phyloP scores from a whole-genome alignment of 2,329 filamentous ascomycete genomes.

The Mycocentrospora acerina region DNA sequence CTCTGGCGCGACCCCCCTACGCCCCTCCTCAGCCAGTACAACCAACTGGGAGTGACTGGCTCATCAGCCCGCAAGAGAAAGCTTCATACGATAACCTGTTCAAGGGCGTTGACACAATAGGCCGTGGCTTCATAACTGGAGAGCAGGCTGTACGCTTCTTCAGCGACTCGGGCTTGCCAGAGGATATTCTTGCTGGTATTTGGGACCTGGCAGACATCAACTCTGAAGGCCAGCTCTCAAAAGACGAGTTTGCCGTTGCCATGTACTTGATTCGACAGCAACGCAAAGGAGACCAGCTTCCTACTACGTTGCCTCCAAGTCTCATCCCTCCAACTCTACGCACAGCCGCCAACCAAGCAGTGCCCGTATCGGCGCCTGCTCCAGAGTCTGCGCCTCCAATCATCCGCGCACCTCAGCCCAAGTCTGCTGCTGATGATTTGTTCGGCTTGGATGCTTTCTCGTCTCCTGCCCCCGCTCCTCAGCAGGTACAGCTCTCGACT shows the following conservation, averaged over 20 bases:
- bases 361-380: conserved; percentile 44
- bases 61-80: conserved; percentile 82
- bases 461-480: conserved; percentile 50
- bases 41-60: conserved; percentile 70
- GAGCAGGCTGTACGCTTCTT: conserved; percentile 95
- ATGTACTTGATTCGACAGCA: conserved; percentile 97
- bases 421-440: conserved; percentile 87
- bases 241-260: conserved; percentile 92
- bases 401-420: conserved; percentile 49
- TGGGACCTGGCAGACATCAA: conserved; percentile 97
- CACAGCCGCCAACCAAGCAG: conserved; percentile 49
- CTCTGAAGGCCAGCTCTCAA: conserved; percentile 79
- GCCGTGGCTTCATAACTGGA: conserved; percentile 82
- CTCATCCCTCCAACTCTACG: conserved; percentile 87
- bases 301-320: conserved; percentile 74
- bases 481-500: conserved; percentile 68
- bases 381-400: conserved; percentile 45
- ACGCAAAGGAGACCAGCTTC: conserved; percentile 68
- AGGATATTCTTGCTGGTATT: conserved; percentile 88
- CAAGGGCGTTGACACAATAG: conserved; percentile 75
- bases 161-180: conserved; percentile 84
- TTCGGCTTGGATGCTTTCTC: conserved; percentile 83
- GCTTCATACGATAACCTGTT: conserved; percentile 85
- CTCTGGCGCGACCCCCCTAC: conserved; percentile 55
- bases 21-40: conserved; percentile 54